phyloP scores from a whole-genome alignment of 805 yeast species.

The Nakazawaea ambrosiae region DNA sequence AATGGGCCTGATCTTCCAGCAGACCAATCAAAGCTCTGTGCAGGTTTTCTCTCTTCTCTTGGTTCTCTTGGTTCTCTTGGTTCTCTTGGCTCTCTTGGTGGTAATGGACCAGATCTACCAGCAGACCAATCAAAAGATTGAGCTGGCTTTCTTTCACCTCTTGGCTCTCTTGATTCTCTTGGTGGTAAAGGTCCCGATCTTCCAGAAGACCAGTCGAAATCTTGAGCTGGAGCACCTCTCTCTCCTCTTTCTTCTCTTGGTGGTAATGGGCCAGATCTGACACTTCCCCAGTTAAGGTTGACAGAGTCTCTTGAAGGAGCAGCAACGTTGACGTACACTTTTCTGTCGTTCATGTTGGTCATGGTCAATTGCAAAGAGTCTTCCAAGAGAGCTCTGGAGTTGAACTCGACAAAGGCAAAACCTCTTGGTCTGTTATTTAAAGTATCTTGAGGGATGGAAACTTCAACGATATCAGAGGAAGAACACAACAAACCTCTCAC shows the following conservation, averaged over 20 bases:
- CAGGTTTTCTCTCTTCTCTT: slow-evolving; percentile 27
- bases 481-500: slow-evolving; percentile 43
- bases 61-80: slow-evolving; percentile 20
- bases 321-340: slow-evolving; percentile 49
- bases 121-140: slow-evolving; percentile 46
- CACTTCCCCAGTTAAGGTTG: slow-evolving; percentile 27
- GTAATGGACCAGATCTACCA: slow-evolving; percentile 22
- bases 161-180: slow-evolving; percentile 24
- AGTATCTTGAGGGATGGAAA: slow-evolving; percentile 65
- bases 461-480: slow-evolving; percentile 44
- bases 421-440: slow-evolving; percentile 58
- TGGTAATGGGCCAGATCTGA: slow-evolving; percentile 17
- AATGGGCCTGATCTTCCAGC: slow-evolving; percentile 30
- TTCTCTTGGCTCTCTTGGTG: slow-evolving; percentile 20
- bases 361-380: slow-evolving; percentile 42
- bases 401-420: slow-evolving; percentile 47
- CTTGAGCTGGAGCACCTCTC: slow-evolving; percentile 16
- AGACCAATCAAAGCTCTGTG: slow-evolving; percentile 43
- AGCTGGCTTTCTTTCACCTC: slow-evolving; percentile 26
- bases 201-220: slow-evolving; percentile 49
- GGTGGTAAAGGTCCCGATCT: slow-evolving; percentile 31
- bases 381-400: slow-evolving; percentile 37
- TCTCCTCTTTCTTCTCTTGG: slow-evolving; percentile 20
- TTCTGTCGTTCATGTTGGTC: slow-evolving; percentile 40
- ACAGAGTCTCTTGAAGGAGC: slow-evolving; percentile 46